Percentiles rank a stretch among this genome's conserved stretches.
Evolutionary conservation across 331 rosid species (phyloP).

Genomic region (Malus hybrid): DNA sequence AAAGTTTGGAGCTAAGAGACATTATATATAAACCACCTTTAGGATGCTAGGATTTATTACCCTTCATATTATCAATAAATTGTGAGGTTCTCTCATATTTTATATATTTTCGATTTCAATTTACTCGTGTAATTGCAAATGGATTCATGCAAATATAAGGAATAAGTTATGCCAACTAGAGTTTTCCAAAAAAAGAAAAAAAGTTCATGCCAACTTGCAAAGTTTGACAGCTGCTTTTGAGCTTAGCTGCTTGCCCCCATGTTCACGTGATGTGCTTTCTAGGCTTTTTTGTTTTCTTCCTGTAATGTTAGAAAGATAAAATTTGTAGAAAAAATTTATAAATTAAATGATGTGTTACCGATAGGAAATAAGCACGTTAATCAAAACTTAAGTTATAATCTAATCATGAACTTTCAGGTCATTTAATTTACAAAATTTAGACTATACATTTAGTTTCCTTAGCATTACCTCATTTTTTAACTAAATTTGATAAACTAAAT

Average conservation of each 20-base stretch:
- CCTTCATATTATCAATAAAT: not conserved
- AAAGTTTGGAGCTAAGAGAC: too few species aligned
- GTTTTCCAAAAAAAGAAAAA: too few species aligned
- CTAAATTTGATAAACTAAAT: too few species aligned
- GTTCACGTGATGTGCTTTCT: constrained; percentile 67
- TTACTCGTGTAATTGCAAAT: not conserved
- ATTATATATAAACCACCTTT: not conserved
- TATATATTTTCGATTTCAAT: too few species aligned
- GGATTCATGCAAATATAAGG: not conserved
- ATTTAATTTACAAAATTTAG: too few species aligned
- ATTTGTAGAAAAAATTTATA: too few species aligned
- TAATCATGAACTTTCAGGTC: accelerated
- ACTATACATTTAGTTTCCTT: too few species aligned
- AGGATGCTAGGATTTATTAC: not conserved
- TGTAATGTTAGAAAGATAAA: not conserved
- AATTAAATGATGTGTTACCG: too few species aligned
- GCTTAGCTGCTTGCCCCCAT: constrained; percentile 31
- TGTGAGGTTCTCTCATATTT: not conserved
- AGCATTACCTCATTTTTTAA: too few species aligned
- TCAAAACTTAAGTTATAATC: too few species aligned
- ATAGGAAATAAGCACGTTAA: too few species aligned
- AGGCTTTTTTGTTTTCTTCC: constrained; percentile 49
- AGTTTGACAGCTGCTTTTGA: constrained; percentile 44
- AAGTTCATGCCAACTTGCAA: constrained; percentile 7
- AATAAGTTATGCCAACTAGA: constrained; percentile 50